Conservation (phyloP, 73 alveolate species). For the Halteria grandinella region DNA sequence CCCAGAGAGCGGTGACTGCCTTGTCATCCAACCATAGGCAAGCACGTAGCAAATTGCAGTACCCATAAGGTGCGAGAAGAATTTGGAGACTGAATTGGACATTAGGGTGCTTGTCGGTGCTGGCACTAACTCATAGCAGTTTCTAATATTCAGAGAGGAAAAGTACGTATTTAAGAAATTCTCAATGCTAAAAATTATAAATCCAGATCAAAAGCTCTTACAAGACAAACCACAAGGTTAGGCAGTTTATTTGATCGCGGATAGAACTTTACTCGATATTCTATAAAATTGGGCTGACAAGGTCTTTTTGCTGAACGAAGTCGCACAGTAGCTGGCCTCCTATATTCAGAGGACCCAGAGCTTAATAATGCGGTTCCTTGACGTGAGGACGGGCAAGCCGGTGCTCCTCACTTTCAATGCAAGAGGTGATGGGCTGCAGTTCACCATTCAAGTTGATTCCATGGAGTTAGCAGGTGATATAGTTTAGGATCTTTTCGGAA, state of each 20-base stretch:
- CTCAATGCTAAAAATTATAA: slow-evolving; percentile 74
- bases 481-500: slow-evolving; percentile 75
- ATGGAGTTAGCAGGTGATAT: slow-evolving; percentile 89
- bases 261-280: slow-evolving; percentile 3
- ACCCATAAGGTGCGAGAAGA: slow-evolving; percentile 79
- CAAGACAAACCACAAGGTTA: slow-evolving; percentile 51
- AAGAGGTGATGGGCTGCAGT: slow-evolving; percentile 59
- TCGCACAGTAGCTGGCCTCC: too few relatives aligned
- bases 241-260: slow-evolving; percentile 60
- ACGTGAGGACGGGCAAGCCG: slow-evolving; percentile 69
- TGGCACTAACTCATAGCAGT: slow-evolving; percentile 54
- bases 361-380: slow-evolving; percentile 69
- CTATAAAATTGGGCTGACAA: background rate
- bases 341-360: too few relatives aligned
- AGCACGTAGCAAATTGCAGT: slow-evolving; percentile 66
- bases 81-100: slow-evolving; percentile 73
- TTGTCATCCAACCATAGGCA: slow-evolving; percentile 80
- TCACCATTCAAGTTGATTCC: slow-evolving; percentile 74
- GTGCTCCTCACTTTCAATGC: slow-evolving; percentile 57
- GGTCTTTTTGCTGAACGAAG: background rate
- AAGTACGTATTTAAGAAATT: slow-evolving; percentile 65
- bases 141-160: slow-evolving; percentile 66
- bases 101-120: slow-evolving; percentile 82
- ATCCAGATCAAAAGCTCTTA: slow-evolving; percentile 67
- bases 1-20: slow-evolving; percentile 82